These are phyloP conservation scores for Penicillium antarcticum DNA, from an alignment of 495 filamentous ascomycete genomes.

Conservation along the genomic window DNA sequence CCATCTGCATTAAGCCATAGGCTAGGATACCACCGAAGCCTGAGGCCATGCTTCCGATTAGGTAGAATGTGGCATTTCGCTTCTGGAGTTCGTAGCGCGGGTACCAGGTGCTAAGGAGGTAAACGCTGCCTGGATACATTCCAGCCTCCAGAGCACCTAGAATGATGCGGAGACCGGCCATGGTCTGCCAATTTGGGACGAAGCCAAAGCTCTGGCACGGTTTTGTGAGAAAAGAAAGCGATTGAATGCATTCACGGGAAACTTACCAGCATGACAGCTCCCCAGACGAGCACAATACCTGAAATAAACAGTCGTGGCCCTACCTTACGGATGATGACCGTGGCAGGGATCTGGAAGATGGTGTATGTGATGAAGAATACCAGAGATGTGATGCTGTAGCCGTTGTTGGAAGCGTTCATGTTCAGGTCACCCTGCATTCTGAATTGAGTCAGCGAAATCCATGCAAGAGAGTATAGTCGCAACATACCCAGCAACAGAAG, in stretches of 20 bases:
- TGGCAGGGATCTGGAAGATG: conserved; percentile 20
- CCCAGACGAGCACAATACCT: conserved; percentile 44
- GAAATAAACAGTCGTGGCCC: conserved; percentile 52
- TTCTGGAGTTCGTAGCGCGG: conserved; percentile 54
- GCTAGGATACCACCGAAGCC: conserved; percentile 58
- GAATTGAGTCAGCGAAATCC: neutral
- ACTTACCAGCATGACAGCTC: conserved; percentile 44
- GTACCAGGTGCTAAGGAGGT: conserved; percentile 56
- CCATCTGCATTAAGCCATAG: conserved; percentile 54
- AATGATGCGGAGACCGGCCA: conserved; percentile 52
- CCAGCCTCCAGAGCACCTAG: conserved; percentile 60
- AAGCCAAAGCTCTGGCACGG: conserved; percentile 36
- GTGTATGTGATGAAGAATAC: conserved; percentile 16
- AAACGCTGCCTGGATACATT: conserved; percentile 55
- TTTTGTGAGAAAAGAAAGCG: neutral
- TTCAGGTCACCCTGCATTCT: conserved; percentile 7
- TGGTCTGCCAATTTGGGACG: conserved; percentile 41
- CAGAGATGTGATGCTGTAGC: conserved; percentile 5
- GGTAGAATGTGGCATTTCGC: conserved; percentile 55
- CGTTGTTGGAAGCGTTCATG: conserved; percentile 7
- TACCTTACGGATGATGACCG: conserved; percentile 50
- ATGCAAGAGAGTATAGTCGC: neutral
- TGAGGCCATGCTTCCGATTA: conserved; percentile 47
- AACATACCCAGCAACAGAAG: conserved; percentile 6
- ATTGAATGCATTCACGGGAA: neutral